Base-by-base conservation (phyloP, 345 rosid genomes). In the Eucalyptus albens region DNA sequence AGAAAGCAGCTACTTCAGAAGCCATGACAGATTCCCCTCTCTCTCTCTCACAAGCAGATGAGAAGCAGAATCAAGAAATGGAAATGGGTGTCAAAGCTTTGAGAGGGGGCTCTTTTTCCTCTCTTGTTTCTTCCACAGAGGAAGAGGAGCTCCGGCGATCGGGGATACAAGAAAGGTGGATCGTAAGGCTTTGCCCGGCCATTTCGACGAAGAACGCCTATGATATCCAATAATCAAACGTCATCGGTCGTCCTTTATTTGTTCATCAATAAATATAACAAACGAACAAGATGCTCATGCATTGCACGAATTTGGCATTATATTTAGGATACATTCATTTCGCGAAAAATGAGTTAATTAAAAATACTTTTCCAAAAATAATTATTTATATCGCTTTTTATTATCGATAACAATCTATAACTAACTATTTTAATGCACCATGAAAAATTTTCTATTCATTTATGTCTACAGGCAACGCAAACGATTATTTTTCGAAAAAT, bases 381-480 rank as follows among this genome's bases (percentile, higher is more conserved):
- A 47, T 4, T 11, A 47, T 47, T 47, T 47, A 47, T 19, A 44
- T 44, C 9, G 3, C 45, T 44, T 44, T 44, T 44, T 8, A 44
- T 47, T 47, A 47, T 53, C 10, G 15, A 53, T 53, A 53, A 53
- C 4, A 16, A 17, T 53, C 0, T 53, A 7, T 53, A 8, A 0
- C 21, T 17, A 19, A 53, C 9, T 53, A 53, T 53, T 7, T 53
- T 53, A 16, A 8, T 53, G 9, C 22, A 53, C 8, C 1, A 53
- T 53, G 9, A 53, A 6, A 53, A 17, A 2, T 2, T 53, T 53
- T 53, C 56, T 1, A 17, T 53, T 53, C 9, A 53, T 53, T 53
- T 53, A 53, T 53, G 0, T 53, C 1, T 53, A 0, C 3, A 17
- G 3, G 1, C 4, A 0, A 53, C 8, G 3, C 21, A 53, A 53